Evolutionary conservation across 192 early-diverging fungal genomes (phyloP).

Genomic region (Coemansia sp.): DNA sequence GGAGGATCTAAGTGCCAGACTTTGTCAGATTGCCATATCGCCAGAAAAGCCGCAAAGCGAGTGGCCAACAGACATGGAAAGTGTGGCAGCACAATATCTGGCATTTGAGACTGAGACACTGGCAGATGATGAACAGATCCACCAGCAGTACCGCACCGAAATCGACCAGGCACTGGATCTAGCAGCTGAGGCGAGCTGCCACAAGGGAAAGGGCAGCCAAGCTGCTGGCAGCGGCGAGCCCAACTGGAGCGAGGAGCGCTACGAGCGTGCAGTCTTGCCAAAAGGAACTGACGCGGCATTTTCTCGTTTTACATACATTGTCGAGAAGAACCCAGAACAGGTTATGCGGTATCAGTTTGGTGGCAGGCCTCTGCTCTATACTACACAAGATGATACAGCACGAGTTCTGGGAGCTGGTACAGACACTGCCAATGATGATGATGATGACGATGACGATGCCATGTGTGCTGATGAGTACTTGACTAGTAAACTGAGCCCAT

Average conservation of each 20-base stretch:
- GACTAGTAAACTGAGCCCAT: slow-evolving; percentile 57
- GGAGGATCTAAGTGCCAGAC: not conserved
- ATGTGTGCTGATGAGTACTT: slow-evolving; percentile 24
- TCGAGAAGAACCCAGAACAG: slow-evolving; percentile 75
- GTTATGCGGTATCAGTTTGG: slow-evolving; percentile 77
- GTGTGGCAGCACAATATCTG: slow-evolving; percentile 28
- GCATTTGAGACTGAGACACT: slow-evolving; percentile 33
- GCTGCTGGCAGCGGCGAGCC: slow-evolving; percentile 27
- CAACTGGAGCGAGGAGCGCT: slow-evolving; percentile 76
- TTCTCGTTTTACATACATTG: slow-evolving; percentile 72
- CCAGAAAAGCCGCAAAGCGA: slow-evolving; percentile 9
- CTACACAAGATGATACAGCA: slow-evolving; percentile 56
- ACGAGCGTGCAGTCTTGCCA: slow-evolving; percentile 72
- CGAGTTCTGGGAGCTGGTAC: slow-evolving; percentile 26
- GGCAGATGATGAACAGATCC: not conserved
- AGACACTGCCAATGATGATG: slow-evolving; percentile 7
- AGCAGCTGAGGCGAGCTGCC: not conserved
- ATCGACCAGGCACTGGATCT: slow-evolving; percentile 34
- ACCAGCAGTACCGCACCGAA: slow-evolving; percentile 20
- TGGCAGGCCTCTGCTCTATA: slow-evolving; percentile 71
- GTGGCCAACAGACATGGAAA: slow-evolving; percentile 15
- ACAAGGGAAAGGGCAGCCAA: not conserved
- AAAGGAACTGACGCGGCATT: slow-evolving; percentile 79
- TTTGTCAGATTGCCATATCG: slow-evolving; percentile 8
- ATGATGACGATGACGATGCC: slow-evolving; percentile 20